Percentiles rank a stretch among this genome's conserved stretches.
These are phyloP conservation scores for Pseudocercospora cruenta DNA, from an alignment of 2,329 filamentous ascomycete genomes.

Conservation along the genomic window DNA sequence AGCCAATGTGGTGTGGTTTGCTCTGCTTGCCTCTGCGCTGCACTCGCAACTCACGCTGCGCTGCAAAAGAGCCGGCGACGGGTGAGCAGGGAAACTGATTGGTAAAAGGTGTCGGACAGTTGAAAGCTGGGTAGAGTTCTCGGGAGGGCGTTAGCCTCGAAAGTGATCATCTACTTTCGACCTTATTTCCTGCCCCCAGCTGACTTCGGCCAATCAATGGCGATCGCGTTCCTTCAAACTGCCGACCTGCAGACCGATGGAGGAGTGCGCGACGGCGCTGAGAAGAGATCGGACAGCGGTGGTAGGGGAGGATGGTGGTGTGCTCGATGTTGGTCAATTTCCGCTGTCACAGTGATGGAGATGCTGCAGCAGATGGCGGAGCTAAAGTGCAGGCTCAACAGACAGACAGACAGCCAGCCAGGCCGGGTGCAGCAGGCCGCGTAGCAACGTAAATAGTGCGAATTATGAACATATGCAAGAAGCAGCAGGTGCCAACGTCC, in stretches of 20 bases:
- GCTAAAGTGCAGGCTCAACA: too few species aligned
- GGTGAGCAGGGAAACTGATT: slow-evolving; percentile 26
- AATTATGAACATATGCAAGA: neutral
- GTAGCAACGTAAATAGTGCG: neutral
- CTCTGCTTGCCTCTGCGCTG: neutral
- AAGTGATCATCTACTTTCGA: slow-evolving; percentile 14
- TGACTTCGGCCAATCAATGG: slow-evolving; percentile 9
- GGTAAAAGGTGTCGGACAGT: slow-evolving; percentile 20
- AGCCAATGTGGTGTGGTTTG: neutral
- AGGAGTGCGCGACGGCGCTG: neutral
- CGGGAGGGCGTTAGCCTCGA: slow-evolving; percentile 18
- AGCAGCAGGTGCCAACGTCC: neutral
- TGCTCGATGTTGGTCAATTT: too few species aligned
- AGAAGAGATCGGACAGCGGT: neutral
- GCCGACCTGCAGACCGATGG: slow-evolving; percentile 19
- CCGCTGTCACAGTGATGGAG: neutral
- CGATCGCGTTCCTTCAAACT: slow-evolving; percentile 9
- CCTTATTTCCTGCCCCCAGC: slow-evolving; percentile 20
- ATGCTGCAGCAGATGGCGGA: neutral
- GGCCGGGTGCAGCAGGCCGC: neutral
- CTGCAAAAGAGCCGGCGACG: slow-evolving; percentile 12
- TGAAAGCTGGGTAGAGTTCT: slow-evolving; percentile 23
- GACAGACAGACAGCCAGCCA: neutral
- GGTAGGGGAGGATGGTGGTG: neutral
- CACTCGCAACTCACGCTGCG: neutral